Evolutionary conservation across 306 rosid species (phyloP), one percentile per base, ranked within the genome.

Genomic region (Glycine soja): DNA sequence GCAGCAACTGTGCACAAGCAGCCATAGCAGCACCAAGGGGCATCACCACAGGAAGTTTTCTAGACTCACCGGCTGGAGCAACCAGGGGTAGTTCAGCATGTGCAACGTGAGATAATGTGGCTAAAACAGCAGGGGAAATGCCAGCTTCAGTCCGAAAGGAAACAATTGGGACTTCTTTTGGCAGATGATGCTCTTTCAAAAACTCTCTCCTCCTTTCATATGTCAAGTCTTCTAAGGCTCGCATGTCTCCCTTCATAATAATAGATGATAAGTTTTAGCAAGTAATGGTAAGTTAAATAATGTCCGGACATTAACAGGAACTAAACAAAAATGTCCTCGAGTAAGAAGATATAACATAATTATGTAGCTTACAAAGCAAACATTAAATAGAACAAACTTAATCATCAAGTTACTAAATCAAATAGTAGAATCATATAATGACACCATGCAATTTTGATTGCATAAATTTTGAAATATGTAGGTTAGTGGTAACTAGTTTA

Each of bases 21-120:
- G 99, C 98, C 98, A 96, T 89, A 42, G 96, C 97, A 6, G 99
- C 98, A 18, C 99, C 98, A 13, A 96, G 89, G 56, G 99, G 99
- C 3, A 96, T 79, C 74, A 96, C 88, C 38, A 96, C 97, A 0
- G 99, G 98, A 58, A 96, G 91, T 82, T 89, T 90, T 53, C 94
- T 72, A 14, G 90, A 67, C 63, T 92, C 91, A 9, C 91, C 92
- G 0, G 81, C 85, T 6, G 97, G 83, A 46, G 90, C 87, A 30
- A 81, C 86, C 74, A 53, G 0, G 15, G 97, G 98, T 18, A 93
- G 84, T 82, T 96, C 98, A 1, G 98, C 97, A 79, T 96, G 98
- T 6, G 98, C 99, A 38, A 93, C 98, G 34, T 74, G 98, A 47
- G 98, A 92, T 58, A 93, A 70, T 8, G 99, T 92, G 73, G 97